These are phyloP conservation scores for Dactylellina parvicollis DNA, from an alignment of 2,329 filamentous ascomycete species.

Conservation along the genomic window DNA sequence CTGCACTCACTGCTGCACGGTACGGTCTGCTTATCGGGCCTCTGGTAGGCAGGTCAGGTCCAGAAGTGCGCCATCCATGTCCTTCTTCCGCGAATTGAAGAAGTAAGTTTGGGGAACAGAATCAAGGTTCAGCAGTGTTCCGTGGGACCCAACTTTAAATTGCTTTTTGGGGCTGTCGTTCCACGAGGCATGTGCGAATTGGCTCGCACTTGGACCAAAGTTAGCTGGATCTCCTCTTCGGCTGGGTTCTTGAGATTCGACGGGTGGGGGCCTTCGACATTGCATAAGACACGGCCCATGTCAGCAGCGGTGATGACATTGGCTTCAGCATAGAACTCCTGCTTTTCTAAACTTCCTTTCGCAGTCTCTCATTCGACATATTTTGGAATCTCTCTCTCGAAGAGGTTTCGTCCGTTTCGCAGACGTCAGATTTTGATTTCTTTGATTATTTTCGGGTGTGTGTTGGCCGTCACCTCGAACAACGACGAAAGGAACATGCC, in stretches of 20 bases:
- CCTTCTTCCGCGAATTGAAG: slow-evolving; percentile 24
- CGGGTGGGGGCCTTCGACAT: too few relatives aligned
- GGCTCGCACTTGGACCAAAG: neutral
- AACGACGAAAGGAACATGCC: too few relatives aligned
- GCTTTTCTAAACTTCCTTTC: neutral
- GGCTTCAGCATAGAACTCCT: too few relatives aligned
- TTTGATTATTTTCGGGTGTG: too few relatives aligned
- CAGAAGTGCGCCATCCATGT: slow-evolving; percentile 6
- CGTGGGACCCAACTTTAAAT: slow-evolving; percentile 32
- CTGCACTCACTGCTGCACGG: neutral
- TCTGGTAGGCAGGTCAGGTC: neutral
- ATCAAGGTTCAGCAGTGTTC: slow-evolving; percentile 43
- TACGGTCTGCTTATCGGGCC: neutral
- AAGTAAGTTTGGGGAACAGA: slow-evolving; percentile 25
- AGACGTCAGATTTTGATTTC: slow-evolving; percentile 8
- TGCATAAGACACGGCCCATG: too few relatives aligned
- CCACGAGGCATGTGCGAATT: slow-evolving; percentile 47
- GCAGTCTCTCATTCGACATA: neutral
- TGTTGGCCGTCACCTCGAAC: too few relatives aligned
- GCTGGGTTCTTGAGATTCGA: slow-evolving; percentile 7
- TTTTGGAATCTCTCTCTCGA: neutral
- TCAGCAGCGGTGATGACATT: too few relatives aligned
- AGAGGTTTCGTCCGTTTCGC: neutral
- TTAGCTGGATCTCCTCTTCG: slow-evolving; percentile 17
- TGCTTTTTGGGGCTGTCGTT: slow-evolving; percentile 38